Percentiles rank a stretch among this genome's conserved stretches.
These are phyloP conservation scores for Starmerella apicola DNA, from an alignment of 805 yeast species.

Conservation along the genomic window DNA sequence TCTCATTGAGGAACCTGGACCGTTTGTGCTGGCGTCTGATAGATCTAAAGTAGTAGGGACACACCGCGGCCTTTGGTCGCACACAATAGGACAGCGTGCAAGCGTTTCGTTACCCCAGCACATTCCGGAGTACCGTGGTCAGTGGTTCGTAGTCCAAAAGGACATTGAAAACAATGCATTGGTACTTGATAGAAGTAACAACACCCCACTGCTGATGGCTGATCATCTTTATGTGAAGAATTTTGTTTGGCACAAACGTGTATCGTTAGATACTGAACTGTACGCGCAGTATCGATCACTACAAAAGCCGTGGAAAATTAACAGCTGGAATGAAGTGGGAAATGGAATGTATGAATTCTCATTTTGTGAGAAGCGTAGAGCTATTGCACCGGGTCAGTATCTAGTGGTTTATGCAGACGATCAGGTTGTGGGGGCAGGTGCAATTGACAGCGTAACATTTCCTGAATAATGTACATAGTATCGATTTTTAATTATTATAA, in stretches of 20 bases:
- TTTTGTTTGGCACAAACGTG: slow-evolving; percentile 39
- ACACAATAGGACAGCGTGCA: slow-evolving; percentile 84
- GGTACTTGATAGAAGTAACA: slow-evolving; percentile 61
- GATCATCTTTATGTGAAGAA: slow-evolving; percentile 33
- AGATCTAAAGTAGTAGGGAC: slow-evolving; percentile 47
- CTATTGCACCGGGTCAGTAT: slow-evolving; percentile 84
- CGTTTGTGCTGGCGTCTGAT: slow-evolving; percentile 66
- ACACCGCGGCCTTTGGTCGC: slow-evolving; percentile 85
- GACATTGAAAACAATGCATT: slow-evolving; percentile 51
- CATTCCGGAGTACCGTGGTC: slow-evolving; percentile 56
- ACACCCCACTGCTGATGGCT: slow-evolving; percentile 44
- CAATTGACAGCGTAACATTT: slow-evolving; percentile 1
- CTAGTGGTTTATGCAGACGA: slow-evolving; percentile 59
- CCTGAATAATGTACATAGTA: background rate
- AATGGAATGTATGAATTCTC: slow-evolving; percentile 27
- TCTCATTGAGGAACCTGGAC: slow-evolving; percentile 60
- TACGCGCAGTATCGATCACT: slow-evolving; percentile 62
- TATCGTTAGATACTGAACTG: slow-evolving; percentile 22
- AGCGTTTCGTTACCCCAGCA: slow-evolving; percentile 84
- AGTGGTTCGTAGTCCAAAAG: slow-evolving; percentile 80
- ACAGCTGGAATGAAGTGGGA: slow-evolving; percentile 17
- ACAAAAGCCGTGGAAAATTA: slow-evolving; percentile 42
- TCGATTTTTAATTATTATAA: background rate
- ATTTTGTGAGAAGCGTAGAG: slow-evolving; percentile 41
- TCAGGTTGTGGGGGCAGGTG: slow-evolving; percentile 48